Percentiles rank a stretch among this genome's conserved stretches.
These are phyloP conservation scores for Alternaria burnsii DNA, from an alignment of 2,329 filamentous ascomycete genomes.

Conservation along the genomic window DNA sequence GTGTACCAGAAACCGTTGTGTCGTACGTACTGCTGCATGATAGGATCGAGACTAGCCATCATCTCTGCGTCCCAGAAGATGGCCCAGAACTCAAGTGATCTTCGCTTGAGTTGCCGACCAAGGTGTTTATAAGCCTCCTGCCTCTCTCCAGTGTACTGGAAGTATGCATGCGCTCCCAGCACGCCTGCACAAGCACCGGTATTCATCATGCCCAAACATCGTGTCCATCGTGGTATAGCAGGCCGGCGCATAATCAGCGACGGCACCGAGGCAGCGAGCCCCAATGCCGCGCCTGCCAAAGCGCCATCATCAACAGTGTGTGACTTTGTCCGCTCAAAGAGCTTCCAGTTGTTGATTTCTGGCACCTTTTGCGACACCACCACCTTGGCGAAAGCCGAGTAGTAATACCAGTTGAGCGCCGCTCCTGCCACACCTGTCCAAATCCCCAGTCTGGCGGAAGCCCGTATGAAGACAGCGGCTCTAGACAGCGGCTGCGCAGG, in stretches of 20 bases:
- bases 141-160: conserved; percentile 41
- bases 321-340: conserved; percentile 34
- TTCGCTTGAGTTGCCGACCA: conserved; percentile 22
- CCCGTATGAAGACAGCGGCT: conserved; percentile 32
- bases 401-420: conserved; percentile 38
- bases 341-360: conserved; percentile 26
- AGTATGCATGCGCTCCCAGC: conserved; percentile 32
- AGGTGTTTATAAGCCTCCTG: conserved; percentile 33
- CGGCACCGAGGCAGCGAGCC: conserved; percentile 32
- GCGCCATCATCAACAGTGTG: conserved; percentile 40
- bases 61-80: conserved; percentile 38
- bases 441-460: conserved; percentile 33
- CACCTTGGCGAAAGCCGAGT: conserved; percentile 26
- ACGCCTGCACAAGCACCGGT: conserved; percentile 37
- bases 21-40: conserved; percentile 39
- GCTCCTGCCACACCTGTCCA: conserved; percentile 31
- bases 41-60: conserved; percentile 34
- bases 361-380: conserved; percentile 16
- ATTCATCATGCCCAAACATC: conserved; percentile 35
- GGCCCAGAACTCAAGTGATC: conserved; percentile 35
- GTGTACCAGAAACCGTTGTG: conserved; percentile 38
- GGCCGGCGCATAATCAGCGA: conserved; percentile 32
- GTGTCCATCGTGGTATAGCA: conserved; percentile 33
- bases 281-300: conserved; percentile 34
- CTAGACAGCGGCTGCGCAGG: conserved; percentile 18